Evolutionary conservation across 768 basidiomycete genomes (phyloP).

Genomic region (Mycena latifolia): DNA sequence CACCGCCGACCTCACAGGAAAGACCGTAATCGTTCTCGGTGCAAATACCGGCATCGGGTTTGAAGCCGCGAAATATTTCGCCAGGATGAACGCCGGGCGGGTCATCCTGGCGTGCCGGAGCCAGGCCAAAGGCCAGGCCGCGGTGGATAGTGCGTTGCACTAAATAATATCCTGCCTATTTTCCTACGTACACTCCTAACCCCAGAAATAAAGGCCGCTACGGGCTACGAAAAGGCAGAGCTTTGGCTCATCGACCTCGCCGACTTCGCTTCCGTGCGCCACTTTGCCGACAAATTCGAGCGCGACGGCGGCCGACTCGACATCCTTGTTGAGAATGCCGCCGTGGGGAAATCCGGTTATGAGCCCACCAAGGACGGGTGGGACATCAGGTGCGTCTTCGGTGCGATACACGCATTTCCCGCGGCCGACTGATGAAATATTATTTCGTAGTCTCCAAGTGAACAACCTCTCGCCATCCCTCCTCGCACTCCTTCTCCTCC

Average conservation of each 20-base stretch:
- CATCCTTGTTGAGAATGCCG: constrained; percentile 25
- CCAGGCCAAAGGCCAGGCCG: constrained; percentile 7
- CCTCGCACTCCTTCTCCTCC: too few relatives aligned
- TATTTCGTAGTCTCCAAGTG: too few relatives aligned
- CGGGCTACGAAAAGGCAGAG: constrained; percentile 42
- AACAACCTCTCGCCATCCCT: too few relatives aligned
- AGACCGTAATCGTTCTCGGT: constrained; percentile 35
- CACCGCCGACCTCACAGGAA: constrained; percentile 3
- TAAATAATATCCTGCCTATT: too few relatives aligned
- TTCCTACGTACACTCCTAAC: too few relatives aligned
- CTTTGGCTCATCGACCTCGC: constrained; percentile 46
- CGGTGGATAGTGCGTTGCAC: background rate
- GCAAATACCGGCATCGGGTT: too few relatives aligned
- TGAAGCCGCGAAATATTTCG: constrained; percentile 12
- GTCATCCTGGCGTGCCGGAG: constrained; percentile 14
- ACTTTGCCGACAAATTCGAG: constrained; percentile 42
- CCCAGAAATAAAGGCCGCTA: constrained; percentile 40
- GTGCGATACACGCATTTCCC: too few relatives aligned
- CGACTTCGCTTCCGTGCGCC: constrained; percentile 41
- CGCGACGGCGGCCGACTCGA: constrained; percentile 15
- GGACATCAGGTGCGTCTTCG: too few relatives aligned
- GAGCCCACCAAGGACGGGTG: too few relatives aligned
- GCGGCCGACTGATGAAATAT: too few relatives aligned
- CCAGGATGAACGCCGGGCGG: constrained; percentile 1
- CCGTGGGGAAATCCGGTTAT: background rate